Base-by-base conservation (phyloP, 2,329 filamentous ascomycete genomes). In the Apiospora rasikravindrae region DNA sequence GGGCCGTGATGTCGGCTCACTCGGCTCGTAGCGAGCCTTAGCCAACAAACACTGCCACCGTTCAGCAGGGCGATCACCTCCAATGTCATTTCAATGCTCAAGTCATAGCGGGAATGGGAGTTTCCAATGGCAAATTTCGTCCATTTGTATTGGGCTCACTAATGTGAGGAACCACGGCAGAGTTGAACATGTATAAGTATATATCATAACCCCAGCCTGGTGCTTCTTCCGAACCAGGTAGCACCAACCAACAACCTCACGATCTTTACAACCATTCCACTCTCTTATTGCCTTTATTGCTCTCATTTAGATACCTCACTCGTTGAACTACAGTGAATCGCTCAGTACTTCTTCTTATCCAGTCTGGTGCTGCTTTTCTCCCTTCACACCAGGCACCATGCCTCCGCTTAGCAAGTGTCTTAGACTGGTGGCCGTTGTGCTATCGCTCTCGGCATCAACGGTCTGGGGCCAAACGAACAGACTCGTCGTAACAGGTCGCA, bases 401-500 rank as follows among this genome's bases (percentile, higher is more conserved):
- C 33, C 57, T 24, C 57, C 57, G 29, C 57, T 64, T 40, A n/a
- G 57, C 57, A 40, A 64, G 22, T 64, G 33, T 19, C 33, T 64
- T 1, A 64, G 57, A 22, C 33, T 64, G 57, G 57, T 29, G 33
- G 19, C 33, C 33, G 33, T 64, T 24, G 57, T 37, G 19, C 33
- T 64, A 14, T 64, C 33, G 57, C 33, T 64, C 10, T n/a, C 29
- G 33, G 19, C 57, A n/a, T 24, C 33, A 64, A 64, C 33, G 16
- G 67, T 67, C 24, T 71, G 72, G 67, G 72, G 67, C 42, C 67
- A 73, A 11, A 40, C 57, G 29, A 22, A 16, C 29, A 72, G 69
- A 14, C 72, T 79, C 11, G 73, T 76, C 2, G 75, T 80, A 11
- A 75, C 73, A 29, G 78, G 78, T n/a, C 70, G 77, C 69, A 76